Conservation (phyloP, 495 filamentous ascomycete genomes). For the Hypomontagnella monticulosa region DNA sequence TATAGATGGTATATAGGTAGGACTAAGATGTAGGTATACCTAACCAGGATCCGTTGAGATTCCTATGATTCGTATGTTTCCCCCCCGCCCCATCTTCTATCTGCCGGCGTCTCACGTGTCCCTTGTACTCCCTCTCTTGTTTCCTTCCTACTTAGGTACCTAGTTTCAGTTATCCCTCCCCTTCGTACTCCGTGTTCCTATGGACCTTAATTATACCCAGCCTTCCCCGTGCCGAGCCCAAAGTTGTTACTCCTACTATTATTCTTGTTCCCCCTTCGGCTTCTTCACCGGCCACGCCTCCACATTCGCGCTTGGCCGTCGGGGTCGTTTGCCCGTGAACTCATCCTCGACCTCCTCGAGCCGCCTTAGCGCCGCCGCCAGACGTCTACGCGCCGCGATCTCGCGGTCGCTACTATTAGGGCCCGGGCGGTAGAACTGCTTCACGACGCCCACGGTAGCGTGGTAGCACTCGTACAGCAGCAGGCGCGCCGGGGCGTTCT, state of each 20-base stretch:
- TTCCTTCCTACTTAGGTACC: neutral
- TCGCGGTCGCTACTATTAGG: slow-evolving; percentile 55
- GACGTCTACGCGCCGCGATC: slow-evolving; percentile 55
- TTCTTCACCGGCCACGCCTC: slow-evolving; percentile 45
- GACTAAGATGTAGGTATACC: neutral
- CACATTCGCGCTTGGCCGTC: slow-evolving; percentile 40
- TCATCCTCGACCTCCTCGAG: slow-evolving; percentile 51
- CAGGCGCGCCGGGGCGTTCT: slow-evolving; percentile 47
- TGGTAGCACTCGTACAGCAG: slow-evolving; percentile 63
- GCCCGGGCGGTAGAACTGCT: slow-evolving; percentile 59
- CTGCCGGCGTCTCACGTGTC: neutral
- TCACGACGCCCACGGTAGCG: slow-evolving; percentile 54
- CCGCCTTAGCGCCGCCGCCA: slow-evolving; percentile 50
- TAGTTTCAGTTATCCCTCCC: neutral
- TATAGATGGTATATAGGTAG: slow-evolving; percentile 9
- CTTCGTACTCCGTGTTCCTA: neutral
- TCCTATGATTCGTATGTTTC: neutral
- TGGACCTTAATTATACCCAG: neutral
- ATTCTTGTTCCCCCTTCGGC: slow-evolving; percentile 5
- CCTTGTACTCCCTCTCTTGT: neutral
- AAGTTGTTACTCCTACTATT: neutral
- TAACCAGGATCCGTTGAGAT: slow-evolving; percentile 15
- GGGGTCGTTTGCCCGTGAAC: slow-evolving; percentile 37
- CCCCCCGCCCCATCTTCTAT: neutral
- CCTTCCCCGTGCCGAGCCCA: neutral